phyloP scores from a whole-genome alignment of 306 rosid genomes.

The Malus sieversii region DNA sequence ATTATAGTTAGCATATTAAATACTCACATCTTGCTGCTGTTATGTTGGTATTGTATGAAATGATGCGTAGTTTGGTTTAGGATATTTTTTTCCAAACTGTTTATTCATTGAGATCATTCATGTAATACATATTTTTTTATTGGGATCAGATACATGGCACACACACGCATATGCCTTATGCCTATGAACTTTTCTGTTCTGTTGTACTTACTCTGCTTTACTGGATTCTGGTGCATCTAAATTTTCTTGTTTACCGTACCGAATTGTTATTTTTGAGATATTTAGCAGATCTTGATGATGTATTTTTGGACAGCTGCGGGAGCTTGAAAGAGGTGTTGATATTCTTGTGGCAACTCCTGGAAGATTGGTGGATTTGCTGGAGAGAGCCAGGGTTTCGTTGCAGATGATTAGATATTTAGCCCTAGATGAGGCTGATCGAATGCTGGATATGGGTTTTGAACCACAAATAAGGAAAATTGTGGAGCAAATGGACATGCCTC shows the following conservation, averaged over 20 bases:
- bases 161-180: not conserved
- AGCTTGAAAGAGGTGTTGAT: slow-evolving; percentile 87
- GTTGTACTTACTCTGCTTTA: not conserved
- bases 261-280: not conserved
- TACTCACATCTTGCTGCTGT: not conserved
- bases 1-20: not conserved
- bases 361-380: slow-evolving; percentile 86
- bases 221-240: not conserved
- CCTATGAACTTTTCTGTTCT: not conserved
- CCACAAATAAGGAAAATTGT: slow-evolving; percentile 75
- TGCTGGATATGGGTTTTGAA: slow-evolving; percentile 85
- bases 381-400: slow-evolving; percentile 75
- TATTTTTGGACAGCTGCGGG: slow-evolving; percentile 56
- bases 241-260: not conserved
- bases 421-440: slow-evolving; percentile 72
- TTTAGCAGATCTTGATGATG: slow-evolving; percentile 8
- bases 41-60: not conserved
- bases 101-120: not conserved
- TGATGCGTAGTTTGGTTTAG: not conserved
- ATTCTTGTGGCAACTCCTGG: slow-evolving; percentile 98
- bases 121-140: not conserved
- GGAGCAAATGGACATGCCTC: slow-evolving; percentile 89
- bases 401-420: slow-evolving; percentile 71
- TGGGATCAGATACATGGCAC: not conserved
- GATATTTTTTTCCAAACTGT: not conserved